These are phyloP conservation scores for Schoenoplectus tabernaemontani DNA, from an alignment of 202 grass and related monocot genomes.

Conservation along the genomic window DNA sequence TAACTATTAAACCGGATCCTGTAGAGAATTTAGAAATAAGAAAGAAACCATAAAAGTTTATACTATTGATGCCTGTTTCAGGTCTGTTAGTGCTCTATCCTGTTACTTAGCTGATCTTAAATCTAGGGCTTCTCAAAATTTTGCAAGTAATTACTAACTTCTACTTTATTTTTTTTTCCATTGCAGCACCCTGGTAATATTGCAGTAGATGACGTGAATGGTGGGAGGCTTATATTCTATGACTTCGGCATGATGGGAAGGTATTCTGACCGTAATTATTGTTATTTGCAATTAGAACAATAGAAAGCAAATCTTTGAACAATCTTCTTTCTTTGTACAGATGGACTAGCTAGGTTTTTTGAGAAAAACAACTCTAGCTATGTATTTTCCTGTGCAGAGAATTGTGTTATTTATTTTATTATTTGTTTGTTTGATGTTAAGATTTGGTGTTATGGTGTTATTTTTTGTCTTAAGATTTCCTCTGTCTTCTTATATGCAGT, in stretches of 20 bases:
- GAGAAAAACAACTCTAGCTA: not conserved
- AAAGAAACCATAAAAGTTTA: not conserved
- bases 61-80: not conserved
- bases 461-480: not conserved
- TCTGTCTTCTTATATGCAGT: slow-evolving; percentile 40
- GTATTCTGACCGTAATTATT: slow-evolving; percentile 17
- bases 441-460: not conserved
- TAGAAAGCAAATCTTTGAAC: not conserved
- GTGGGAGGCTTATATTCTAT: slow-evolving; percentile 97
- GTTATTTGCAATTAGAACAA: not conserved
- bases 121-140: not conserved
- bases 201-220: slow-evolving; percentile 95
- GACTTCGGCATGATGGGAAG: slow-evolving; percentile 99
- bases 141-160: not conserved
- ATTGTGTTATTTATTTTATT: not conserved
- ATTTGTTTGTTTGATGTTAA: not conserved
- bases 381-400: not conserved
- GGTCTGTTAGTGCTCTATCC: not conserved
- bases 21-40: not conserved
- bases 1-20: not conserved
- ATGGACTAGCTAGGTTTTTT: not conserved
- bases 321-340: not conserved
- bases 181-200: slow-evolving; percentile 98
- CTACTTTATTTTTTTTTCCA: slow-evolving; percentile 19
- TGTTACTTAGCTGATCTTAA: not conserved